Evolutionary conservation across 345 rosid genomes (phyloP), one percentile per base, ranked within the genome.

Genomic region (Moricandia moricandioides): DNA sequence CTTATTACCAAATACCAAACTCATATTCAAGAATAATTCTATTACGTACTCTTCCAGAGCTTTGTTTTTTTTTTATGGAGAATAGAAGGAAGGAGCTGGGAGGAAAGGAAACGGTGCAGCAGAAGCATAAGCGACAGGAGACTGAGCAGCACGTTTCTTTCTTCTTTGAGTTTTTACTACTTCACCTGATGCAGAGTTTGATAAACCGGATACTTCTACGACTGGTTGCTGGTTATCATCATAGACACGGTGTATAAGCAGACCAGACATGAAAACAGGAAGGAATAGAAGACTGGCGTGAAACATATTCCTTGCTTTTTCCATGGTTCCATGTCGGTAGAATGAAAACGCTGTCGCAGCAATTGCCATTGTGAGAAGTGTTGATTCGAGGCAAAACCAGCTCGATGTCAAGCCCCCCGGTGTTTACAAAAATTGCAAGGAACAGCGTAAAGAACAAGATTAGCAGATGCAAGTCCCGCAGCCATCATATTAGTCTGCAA

Each of bases 401-500:
- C 91, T 82, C 8, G 92, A 84, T 8, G 96, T 81, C 73, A 91
- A 26, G n/a, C 26, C 92, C 97, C 93, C 92, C 92, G 91, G 86
- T 43, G 16, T 52, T 73, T 58, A 69, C 45, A 17, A 17, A 80
- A 74, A 65, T 30, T 7, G 13, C 0, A 35, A 67, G 34, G 12
- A 62, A 63, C 31, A 67, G 96, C 93, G 35, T 84, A 90, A 39
- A 90, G 91, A 56, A 85, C 51, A 62, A 89, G 93, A 84, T 87
- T 88, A 37, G 93, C 91, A 77, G 89, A 91, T 63, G 90, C 97
- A 70, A 89, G 93, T 56, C 92, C 96, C 43, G 96, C 88, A 35
- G 97, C 95, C 86, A 88, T 73, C 90, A 87, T 82, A 90, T 90
- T 95, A 82, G 92, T 84, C 99, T 95, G 94, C 89, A 85, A 88